Base-by-base conservation (phyloP, 1,139 yeast genomes). In the Casaregolazyma suthepensis region DNA sequence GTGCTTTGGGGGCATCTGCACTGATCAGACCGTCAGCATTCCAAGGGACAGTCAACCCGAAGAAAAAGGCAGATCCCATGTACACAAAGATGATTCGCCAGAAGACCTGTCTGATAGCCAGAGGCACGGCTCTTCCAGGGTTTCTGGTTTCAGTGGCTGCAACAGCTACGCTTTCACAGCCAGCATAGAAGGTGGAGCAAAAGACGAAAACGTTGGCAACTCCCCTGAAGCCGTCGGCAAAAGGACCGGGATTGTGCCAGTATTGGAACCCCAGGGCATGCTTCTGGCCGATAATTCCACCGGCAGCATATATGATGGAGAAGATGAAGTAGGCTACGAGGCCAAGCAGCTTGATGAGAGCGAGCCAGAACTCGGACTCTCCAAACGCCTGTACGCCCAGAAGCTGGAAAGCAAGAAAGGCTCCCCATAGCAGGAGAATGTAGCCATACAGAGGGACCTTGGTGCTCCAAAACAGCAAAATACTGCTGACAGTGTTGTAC, bases 231-330 rank as follows among this genome's bases (percentile, higher is more conserved):
- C 88, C 88, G 54, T 74, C 63, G 79, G 74, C 66, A 53, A 71
- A 88, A 1, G 96, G 84, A 52, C 96, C 96, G 2, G 96, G 96
- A 65, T 90, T 74, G 70, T 91, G 82, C 97, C 97, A 91, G 73
- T 90, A 89, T n/a, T 66, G 70, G 62, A 70, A 70, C 4, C 73
- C 73, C 40, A 69, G 56, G 0, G 71, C 72, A 4, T 59, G 58
- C 12, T 48, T 48, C 38, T 61, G 64, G 23, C 66, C 63, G 22
- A 56, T 61, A 46, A 69, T 57, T 17, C 94, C 95, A 43, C 94
- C 95, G 20, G 85, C 74, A 18, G 82, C 78, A 62, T 82, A 81
- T 13, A 82, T 72, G 49, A 83, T 75, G 31, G 84, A 73, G 57
- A 82, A 81, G 43, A 83, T 69, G 66, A 82, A 81, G 61, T 78